A percentile compares a stretch with the other conserved stretches of the same genome.
Conservation (phyloP, 1,139 yeast species). For the Pichia sp. region DNA sequence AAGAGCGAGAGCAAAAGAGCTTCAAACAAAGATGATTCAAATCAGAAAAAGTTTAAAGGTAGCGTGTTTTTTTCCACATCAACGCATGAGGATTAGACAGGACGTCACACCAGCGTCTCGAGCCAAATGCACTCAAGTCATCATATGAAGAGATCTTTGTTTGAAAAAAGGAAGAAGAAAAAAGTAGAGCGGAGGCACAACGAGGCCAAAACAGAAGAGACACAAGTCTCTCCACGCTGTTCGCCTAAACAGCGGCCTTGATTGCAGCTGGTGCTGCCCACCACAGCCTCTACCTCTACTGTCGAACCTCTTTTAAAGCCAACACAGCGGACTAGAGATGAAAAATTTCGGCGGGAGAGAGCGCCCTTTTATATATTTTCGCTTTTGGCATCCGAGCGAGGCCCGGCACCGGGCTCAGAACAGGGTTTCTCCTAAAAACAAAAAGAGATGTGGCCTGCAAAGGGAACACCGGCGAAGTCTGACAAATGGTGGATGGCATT, state of each 20-base stretch:
- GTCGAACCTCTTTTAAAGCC: too few relatives aligned
- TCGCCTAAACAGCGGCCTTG: too few relatives aligned
- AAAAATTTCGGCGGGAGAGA: not conserved
- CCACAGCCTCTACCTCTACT: too few relatives aligned
- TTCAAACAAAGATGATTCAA: constrained; percentile 1
- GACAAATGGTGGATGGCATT: too few relatives aligned
- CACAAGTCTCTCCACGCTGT: not conserved
- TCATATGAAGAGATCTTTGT: constrained; percentile 38
- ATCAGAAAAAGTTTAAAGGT: constrained; percentile 44
- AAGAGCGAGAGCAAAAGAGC: not conserved
- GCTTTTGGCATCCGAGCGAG: not conserved
- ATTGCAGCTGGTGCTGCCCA: too few relatives aligned
- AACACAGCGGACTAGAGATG: not conserved
- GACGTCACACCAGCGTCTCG: constrained; percentile 54
- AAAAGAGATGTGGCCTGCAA: too few relatives aligned
- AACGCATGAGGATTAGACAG: constrained; percentile 42
- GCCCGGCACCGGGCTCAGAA: not conserved
- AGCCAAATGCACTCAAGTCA: constrained; percentile 96
- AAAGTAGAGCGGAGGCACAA: not conserved
- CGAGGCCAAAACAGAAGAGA: not conserved
- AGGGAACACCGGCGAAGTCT: too few relatives aligned
- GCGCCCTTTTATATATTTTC: constrained; percentile 3
- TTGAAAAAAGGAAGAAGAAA: not conserved
- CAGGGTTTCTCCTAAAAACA: constrained; percentile 11
- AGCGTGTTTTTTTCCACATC: constrained; percentile 93